Conservation (phyloP, 306 rosid genomes). For the Elaeagnus macrophylla region DNA sequence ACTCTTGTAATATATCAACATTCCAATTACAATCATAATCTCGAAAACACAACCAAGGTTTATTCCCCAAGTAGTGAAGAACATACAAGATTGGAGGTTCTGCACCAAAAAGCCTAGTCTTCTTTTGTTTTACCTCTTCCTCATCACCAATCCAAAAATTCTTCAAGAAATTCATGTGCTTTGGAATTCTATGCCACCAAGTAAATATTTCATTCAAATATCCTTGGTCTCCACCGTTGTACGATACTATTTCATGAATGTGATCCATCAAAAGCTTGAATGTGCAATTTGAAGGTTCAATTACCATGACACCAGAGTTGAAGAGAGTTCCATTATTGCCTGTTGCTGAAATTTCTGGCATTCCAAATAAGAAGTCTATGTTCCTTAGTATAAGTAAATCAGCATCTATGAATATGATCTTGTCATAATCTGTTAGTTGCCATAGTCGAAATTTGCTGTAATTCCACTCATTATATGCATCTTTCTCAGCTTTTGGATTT, state of each 20-base stretch:
- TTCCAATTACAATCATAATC: conserved; percentile 98
- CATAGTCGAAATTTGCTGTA: conserved; percentile 93
- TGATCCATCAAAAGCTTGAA: conserved; percentile 78
- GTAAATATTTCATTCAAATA: conserved; percentile 81
- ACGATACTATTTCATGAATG: conserved; percentile 71
- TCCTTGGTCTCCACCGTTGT: conserved; percentile 97
- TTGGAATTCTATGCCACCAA: conserved; percentile 97
- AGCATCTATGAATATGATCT: conserved; percentile 89
- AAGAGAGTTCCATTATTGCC: conserved; percentile 89
- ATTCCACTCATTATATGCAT: conserved; percentile 96
- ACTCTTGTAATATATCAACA: conserved; percentile 62
- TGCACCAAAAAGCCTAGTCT: conserved; percentile 62
- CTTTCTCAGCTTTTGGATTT: conserved; percentile 92
- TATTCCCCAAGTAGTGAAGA: conserved; percentile 73
- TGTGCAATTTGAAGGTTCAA: conserved; percentile 93
- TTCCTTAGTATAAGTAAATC: conserved; percentile 74
- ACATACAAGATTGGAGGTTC: conserved; percentile 81
- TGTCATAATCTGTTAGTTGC: conserved; percentile 91
- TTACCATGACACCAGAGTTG: conserved; percentile 96
- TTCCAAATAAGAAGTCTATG: conserved; percentile 70
- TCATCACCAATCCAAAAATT: conserved; percentile 89
- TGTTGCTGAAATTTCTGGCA: conserved; percentile 88
- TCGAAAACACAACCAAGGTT: conserved; percentile 87
- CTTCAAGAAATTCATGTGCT: conserved; percentile 92
- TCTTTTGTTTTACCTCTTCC: conserved; percentile 66